Conservation (phyloP, 345 rosid species). For the Clarkia xantiana region DNA sequence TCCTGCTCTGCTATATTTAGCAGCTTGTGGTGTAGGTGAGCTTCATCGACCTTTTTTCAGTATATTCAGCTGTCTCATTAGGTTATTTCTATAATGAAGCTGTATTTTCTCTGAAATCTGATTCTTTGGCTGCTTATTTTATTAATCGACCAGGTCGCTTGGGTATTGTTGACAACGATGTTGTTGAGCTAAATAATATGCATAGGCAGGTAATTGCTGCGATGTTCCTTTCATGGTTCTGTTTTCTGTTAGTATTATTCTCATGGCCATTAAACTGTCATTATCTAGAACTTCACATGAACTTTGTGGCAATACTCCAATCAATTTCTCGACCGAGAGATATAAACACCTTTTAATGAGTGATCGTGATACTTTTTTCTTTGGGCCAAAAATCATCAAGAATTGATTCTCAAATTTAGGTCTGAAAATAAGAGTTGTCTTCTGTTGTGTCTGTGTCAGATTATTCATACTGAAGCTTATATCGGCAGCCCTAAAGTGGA, state of each 20-base stretch:
- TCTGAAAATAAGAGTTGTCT: neutral
- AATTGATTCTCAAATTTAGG: too few relatives aligned
- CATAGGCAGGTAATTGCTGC: conserved; percentile 70
- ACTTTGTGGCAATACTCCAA: too few relatives aligned
- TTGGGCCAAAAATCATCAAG: neutral
- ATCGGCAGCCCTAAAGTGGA: conserved; percentile 85
- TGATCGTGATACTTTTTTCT: neutral
- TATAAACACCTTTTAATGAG: too few relatives aligned
- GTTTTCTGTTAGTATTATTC: neutral
- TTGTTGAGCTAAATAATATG: conserved; percentile 92
- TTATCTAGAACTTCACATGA: too few relatives aligned
- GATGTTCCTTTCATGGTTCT: neutral
- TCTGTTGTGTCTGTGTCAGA: conserved; percentile 21
- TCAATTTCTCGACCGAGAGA: too few relatives aligned
- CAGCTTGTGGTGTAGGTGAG: conserved; percentile 85
- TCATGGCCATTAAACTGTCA: neutral
- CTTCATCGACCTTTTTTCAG: neutral
- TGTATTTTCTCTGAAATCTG: neutral
- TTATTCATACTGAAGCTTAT: conserved; percentile 86
- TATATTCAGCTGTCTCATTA: too few relatives aligned
- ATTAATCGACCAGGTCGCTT: conserved; percentile 40
- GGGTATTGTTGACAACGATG: conserved; percentile 91
- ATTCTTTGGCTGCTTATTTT: neutral
- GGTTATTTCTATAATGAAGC: neutral
- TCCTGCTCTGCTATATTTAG: conserved; percentile 77